These are phyloP conservation scores for Protomyces arabidopsidicola DNA, from an alignment of 1,139 yeast genomes.

Conservation along the genomic window DNA sequence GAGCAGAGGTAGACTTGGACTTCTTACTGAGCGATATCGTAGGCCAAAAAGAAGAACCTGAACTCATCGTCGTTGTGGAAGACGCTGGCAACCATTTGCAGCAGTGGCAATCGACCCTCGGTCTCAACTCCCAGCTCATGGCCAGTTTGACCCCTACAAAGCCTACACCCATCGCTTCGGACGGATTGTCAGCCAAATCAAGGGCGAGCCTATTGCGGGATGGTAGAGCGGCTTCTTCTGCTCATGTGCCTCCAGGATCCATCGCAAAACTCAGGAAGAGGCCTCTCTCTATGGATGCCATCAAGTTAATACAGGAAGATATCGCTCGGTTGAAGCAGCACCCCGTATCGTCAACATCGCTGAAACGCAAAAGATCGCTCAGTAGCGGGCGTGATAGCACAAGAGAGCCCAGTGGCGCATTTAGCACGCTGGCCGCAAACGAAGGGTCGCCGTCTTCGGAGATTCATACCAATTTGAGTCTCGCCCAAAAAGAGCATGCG, in stretches of 20 bases:
- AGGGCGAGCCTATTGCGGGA: not conserved
- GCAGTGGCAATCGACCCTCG: not conserved
- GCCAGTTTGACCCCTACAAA: not conserved
- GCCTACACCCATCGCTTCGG: not conserved
- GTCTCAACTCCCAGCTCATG: not conserved
- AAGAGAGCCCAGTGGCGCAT: too few relatives aligned
- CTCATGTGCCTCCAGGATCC: not conserved
- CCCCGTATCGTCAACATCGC: too few relatives aligned
- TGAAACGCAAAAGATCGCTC: too few relatives aligned
- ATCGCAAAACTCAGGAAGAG: not conserved
- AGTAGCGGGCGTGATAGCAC: too few relatives aligned
- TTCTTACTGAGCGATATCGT: not conserved
- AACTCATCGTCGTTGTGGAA: not conserved
- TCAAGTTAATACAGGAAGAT: not conserved
- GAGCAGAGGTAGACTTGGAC: not conserved
- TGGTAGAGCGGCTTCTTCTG: not conserved
- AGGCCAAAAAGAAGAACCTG: not conserved
- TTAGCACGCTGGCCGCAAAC: too few relatives aligned
- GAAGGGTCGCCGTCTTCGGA: too few relatives aligned
- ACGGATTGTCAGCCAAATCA: not conserved
- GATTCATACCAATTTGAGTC: too few relatives aligned
- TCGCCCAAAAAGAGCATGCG: too few relatives aligned
- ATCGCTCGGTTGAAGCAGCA: not conserved
- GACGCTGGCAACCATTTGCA: not conserved
- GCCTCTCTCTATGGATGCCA: not conserved